Evolutionary conservation across 108 stramenopile species (phyloP).

Genomic region (Schizochytrium sp.): DNA sequence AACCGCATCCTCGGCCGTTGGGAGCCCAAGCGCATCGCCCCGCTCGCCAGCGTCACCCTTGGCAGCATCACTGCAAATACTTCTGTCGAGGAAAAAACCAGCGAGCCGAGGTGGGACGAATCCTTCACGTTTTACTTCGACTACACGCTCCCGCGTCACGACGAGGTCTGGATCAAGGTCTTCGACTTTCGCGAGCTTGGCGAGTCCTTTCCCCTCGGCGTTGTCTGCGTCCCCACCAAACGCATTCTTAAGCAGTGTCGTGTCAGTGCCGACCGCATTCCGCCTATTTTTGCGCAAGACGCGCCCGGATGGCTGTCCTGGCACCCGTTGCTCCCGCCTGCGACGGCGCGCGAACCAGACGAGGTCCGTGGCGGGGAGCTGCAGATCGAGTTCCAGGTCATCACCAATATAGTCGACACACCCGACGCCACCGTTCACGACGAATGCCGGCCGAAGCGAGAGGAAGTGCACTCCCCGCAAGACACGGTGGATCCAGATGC

Average conservation of each 20-base stretch:
- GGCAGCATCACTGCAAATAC: not conserved
- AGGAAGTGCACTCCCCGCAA: not conserved
- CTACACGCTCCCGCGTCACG: not conserved
- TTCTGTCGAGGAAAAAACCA: conserved; percentile 1
- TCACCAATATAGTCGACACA: not conserved
- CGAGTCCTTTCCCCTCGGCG: conserved; percentile 5
- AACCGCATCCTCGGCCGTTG: not conserved
- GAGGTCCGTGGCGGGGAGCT: not conserved
- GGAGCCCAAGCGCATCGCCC: conserved; percentile 6
- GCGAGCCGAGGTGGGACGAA: not conserved
- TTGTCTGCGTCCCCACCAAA: not conserved
- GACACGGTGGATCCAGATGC: not conserved
- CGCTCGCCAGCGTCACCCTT: conserved; percentile 5
- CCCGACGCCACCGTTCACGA: not conserved
- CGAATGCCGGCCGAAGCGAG: not conserved
- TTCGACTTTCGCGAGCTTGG: conserved; percentile 1
- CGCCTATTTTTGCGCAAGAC: not conserved
- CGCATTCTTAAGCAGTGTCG: not conserved
- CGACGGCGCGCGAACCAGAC: not conserved
- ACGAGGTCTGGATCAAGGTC: conserved; percentile 18
- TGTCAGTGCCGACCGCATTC: not conserved
- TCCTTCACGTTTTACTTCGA: not conserved
- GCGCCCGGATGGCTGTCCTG: not conserved
- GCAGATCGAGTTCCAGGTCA: not conserved
- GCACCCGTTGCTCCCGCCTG: conserved; percentile 3